These are phyloP conservation scores for Bacidia rubella DNA, from an alignment of 495 filamentous ascomycete genomes.

Conservation along the genomic window DNA sequence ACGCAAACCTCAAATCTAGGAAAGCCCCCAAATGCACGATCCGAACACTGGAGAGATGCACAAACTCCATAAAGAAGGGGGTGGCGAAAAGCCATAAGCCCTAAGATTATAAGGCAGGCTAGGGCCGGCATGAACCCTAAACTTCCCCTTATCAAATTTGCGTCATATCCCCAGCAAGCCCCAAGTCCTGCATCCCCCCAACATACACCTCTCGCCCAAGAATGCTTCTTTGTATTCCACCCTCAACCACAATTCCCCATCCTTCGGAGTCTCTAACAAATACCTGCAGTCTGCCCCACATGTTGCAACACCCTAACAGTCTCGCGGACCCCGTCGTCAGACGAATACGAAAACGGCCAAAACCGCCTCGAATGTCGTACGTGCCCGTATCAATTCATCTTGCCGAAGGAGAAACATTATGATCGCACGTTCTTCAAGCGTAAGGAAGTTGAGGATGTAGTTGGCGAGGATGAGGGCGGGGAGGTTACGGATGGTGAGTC, in stretches of 20 bases:
- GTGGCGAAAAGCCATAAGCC: too few species aligned
- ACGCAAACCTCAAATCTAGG: too few species aligned
- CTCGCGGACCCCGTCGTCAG: constrained; percentile 39
- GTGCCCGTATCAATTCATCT: constrained; percentile 78
- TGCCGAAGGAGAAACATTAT: constrained; percentile 46
- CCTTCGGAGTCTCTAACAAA: constrained; percentile 6
- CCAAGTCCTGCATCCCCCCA: too few species aligned
- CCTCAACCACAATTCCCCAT: neutral
- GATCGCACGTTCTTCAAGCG: constrained; percentile 59
- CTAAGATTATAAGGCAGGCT: too few species aligned
- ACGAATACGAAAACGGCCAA: constrained; percentile 33
- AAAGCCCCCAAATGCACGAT: too few species aligned
- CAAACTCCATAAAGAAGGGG: too few species aligned
- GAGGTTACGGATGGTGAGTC: constrained; percentile 59
- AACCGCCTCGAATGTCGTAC: constrained; percentile 86
- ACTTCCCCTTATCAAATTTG: too few species aligned
- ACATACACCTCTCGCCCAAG: constrained; percentile 6
- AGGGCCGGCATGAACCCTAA: too few species aligned
- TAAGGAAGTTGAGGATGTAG: constrained; percentile 87
- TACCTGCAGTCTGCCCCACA: constrained; percentile 65
- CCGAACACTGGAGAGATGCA: too few species aligned
- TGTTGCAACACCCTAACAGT: constrained; percentile 74
- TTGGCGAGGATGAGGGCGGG: constrained; percentile 72
- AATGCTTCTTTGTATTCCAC: constrained; percentile 55
- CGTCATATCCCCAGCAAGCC: too few species aligned